Percentiles rank a stretch among this genome's conserved stretches.
phyloP scores from a whole-genome alignment of 179 eudicot species.

The Corrigiola litoralis region DNA sequence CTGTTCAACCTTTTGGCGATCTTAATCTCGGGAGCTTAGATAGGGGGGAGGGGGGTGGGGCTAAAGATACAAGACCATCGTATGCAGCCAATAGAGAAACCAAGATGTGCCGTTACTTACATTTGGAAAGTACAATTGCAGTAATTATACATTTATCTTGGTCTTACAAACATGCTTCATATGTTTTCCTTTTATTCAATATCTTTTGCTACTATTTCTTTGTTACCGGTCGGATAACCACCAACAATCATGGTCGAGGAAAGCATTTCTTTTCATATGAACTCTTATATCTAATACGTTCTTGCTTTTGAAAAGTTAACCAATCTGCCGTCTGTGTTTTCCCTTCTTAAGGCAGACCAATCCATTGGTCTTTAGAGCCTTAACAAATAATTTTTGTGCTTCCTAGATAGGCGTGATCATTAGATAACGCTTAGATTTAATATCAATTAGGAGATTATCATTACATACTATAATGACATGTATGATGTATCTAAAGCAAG shows the following conservation, averaged over 20 bases:
- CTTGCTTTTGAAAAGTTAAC: conserved; percentile 14
- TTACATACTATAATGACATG: conserved; percentile 26
- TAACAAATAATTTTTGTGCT: conserved; percentile 5
- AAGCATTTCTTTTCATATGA: conserved; percentile 14
- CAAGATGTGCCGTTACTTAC: conserved; percentile 2
- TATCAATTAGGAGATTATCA: conserved; percentile 27
- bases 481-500: conserved; percentile 17
- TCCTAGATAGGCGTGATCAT: conserved; percentile 13
- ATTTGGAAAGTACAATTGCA: conserved; percentile 8
- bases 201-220: conserved; percentile 5
- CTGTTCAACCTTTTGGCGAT: too few relatives aligned
- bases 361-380: background rate
- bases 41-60: conserved; percentile 2
- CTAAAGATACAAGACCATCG: background rate
- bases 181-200: too few relatives aligned
- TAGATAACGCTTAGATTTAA: conserved; percentile 20
- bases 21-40: too few relatives aligned
- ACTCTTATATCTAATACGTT: conserved; percentile 11
- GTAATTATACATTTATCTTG: too few relatives aligned
- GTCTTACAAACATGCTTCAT: too few relatives aligned
- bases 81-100: conserved; percentile 16
- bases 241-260: conserved; percentile 17
- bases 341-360: conserved; percentile 10
- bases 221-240: conserved; percentile 2
- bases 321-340: conserved; percentile 6